Evolutionary conservation across 2,329 filamentous ascomycete genomes (phyloP).

Genomic region (Sordariomycetes sp.): DNA sequence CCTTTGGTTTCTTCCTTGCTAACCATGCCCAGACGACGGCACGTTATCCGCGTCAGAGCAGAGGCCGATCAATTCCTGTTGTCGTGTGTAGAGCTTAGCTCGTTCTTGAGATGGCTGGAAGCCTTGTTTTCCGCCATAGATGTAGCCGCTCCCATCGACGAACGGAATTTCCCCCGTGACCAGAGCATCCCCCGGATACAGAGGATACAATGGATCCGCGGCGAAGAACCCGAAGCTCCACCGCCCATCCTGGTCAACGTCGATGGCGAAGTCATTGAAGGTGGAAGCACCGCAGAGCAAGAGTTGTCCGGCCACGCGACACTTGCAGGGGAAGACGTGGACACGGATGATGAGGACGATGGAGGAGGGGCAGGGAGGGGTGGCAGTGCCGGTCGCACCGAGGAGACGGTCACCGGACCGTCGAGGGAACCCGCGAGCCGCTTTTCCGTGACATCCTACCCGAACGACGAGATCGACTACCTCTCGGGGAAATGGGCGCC

Average conservation of each 20-base stretch:
- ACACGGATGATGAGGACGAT: conserved; percentile 9
- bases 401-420: conserved; percentile 7
- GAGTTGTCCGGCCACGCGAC: neutral
- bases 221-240: conserved; percentile 18
- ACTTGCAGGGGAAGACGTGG: conserved; percentile 5
- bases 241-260: neutral
- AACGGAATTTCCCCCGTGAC: conserved; percentile 53
- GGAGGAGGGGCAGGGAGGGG: conserved; percentile 7
- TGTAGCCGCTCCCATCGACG: conserved; percentile 59
- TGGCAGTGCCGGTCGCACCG: neutral
- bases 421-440: conserved; percentile 22
- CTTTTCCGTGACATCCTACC: conserved; percentile 33
- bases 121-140: conserved; percentile 63
- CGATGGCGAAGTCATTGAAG: neutral
- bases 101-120: conserved; percentile 60
- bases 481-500: conserved; percentile 46
- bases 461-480: conserved; percentile 32
- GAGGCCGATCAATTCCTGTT: conserved; percentile 67
- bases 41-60: conserved; percentile 60
- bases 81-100: conserved; percentile 52
- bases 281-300: neutral
- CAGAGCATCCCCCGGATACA: conserved; percentile 50
- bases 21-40: conserved; percentile 33
- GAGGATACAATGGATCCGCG: conserved; percentile 38
- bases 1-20: neutral